Conservation (phyloP, 306 rosid species). For the Dryas octopetala region DNA sequence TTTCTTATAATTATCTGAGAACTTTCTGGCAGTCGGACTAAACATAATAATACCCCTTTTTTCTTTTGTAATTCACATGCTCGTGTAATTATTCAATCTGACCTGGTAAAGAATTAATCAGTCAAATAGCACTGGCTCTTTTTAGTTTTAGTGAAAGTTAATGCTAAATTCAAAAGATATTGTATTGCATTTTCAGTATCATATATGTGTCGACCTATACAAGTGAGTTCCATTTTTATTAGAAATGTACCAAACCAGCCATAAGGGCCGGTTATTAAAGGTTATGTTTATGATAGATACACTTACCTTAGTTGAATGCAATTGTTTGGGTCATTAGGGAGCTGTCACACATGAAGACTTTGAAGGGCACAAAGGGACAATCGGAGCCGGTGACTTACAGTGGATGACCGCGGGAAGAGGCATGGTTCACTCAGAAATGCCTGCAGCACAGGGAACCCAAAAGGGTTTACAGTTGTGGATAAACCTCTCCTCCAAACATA, state of each 20-base stretch:
- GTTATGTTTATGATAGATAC: neutral
- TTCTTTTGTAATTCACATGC: too few relatives aligned
- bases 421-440: constrained; percentile 94
- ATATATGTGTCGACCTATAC: too few relatives aligned
- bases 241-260: too few relatives aligned
- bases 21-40: neutral
- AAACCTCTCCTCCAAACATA: constrained; percentile 79
- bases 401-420: constrained; percentile 99
- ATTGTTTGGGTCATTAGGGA: constrained; percentile 50
- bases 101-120: neutral
- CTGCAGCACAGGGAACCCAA: constrained; percentile 81
- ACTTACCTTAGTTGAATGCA: constrained; percentile 7
- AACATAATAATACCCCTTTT: neutral
- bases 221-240: too few relatives aligned
- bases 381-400: constrained; percentile 83
- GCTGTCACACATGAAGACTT: constrained; percentile 85
- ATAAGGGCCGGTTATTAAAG: neutral
- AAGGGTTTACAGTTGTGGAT: constrained; percentile 93
- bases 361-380: constrained; percentile 93
- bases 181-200: too few relatives aligned
- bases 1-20: neutral
- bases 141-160: too few relatives aligned
- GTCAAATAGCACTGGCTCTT: neutral
- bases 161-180: too few relatives aligned
- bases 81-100: neutral